phyloP scores from a whole-genome alignment of 129 eudicot genomes.

The Chrysanthemum seticuspe region DNA sequence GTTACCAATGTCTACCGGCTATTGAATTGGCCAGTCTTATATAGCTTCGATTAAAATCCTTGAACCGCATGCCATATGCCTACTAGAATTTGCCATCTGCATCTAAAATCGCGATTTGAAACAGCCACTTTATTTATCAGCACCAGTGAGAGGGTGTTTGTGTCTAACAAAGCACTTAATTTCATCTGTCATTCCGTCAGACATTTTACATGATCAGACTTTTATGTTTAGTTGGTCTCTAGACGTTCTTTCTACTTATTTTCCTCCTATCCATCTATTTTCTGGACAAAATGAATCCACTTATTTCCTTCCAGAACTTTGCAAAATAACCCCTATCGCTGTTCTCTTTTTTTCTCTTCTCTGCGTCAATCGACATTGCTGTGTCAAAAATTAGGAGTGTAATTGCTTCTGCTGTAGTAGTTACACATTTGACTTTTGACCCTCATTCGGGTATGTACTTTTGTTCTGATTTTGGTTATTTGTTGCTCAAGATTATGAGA shows the following conservation, averaged over 20 bases:
- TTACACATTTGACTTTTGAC: too few relatives aligned
- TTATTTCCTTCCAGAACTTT: too few relatives aligned
- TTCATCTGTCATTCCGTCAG: neutral
- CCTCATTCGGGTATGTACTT: neutral
- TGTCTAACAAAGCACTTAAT: neutral
- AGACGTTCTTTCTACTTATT: neutral
- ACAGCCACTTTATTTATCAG: neutral
- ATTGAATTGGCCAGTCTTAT: neutral
- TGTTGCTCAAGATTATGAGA: neutral
- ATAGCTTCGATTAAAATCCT: neutral
- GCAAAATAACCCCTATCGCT: too few relatives aligned
- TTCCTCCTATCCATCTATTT: too few relatives aligned
- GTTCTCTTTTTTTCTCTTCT: too few relatives aligned
- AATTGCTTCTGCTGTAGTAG: too few relatives aligned
- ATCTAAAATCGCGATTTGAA: neutral
- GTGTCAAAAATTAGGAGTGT: too few relatives aligned
- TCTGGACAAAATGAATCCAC: too few relatives aligned
- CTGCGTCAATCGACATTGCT: too few relatives aligned
- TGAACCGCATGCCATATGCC: neutral
- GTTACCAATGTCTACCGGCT: neutral
- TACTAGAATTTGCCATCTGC: neutral
- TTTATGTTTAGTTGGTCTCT: neutral
- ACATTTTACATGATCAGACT: neutral
- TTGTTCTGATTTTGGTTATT: neutral
- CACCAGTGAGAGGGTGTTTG: neutral